Percentiles rank a stretch among this genome's conserved stretches.
These are phyloP conservation scores for Cytospora leucostoma DNA, from an alignment of 2,329 filamentous ascomycete genomes.

Conservation along the genomic window DNA sequence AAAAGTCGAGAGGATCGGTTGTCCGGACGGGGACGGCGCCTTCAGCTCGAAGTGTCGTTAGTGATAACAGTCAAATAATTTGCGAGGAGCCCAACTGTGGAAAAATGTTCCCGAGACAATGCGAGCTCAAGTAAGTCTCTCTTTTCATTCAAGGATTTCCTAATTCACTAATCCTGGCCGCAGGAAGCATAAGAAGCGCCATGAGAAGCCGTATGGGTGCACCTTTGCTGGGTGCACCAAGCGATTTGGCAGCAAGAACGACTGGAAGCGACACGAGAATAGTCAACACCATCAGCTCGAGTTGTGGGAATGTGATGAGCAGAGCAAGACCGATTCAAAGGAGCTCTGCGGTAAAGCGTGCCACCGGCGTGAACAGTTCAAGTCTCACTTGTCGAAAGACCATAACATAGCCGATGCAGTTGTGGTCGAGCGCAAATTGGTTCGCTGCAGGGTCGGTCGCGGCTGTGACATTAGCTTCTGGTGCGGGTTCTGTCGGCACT, in stretches of 20 bases:
- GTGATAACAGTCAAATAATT: constrained; percentile 27
- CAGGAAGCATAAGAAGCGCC: constrained; percentile 83
- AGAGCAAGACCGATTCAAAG: constrained; percentile 17
- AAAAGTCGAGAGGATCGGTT: constrained; percentile 25
- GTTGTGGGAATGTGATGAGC: constrained; percentile 68
- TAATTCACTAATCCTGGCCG: constrained; percentile 30
- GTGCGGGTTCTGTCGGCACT: constrained; percentile 77
- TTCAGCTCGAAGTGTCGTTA: constrained; percentile 9
- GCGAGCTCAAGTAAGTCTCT: constrained; percentile 57
- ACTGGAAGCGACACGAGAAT: constrained; percentile 90
- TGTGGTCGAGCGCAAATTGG: constrained; percentile 46
- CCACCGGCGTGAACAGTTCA: constrained; percentile 60
- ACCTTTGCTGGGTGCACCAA: constrained; percentile 71
- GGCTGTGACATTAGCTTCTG: constrained; percentile 71
- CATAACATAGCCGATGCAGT: constrained; percentile 44
- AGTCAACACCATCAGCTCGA: constrained; percentile 73
- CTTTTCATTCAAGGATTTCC: neutral
- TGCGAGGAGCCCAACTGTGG: constrained; percentile 38
- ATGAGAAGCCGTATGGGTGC: constrained; percentile 79
- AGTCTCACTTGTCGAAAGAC: constrained; percentile 58
- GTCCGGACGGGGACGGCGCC: constrained; percentile 29
- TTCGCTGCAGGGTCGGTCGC: constrained; percentile 61
- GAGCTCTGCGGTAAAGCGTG: constrained; percentile 59
- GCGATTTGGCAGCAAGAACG: constrained; percentile 86
- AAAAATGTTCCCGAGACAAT: constrained; percentile 52